Evolutionary conservation across 2,329 filamentous ascomycete species (phyloP).

Genomic region (Calonectria multiphialidica): DNA sequence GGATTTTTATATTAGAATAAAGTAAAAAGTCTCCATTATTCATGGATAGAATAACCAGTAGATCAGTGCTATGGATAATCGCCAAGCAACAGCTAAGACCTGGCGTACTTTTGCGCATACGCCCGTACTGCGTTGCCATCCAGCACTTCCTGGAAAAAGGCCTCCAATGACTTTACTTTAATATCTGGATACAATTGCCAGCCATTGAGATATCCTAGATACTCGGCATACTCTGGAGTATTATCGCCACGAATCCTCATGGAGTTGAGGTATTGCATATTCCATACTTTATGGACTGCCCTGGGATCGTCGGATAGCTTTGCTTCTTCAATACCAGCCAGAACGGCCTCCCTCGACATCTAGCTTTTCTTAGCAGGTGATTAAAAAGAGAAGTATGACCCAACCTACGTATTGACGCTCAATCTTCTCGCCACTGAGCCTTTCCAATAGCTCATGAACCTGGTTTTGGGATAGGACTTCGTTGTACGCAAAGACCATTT

Average conservation of each 20-base stretch:
- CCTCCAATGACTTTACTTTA: background rate
- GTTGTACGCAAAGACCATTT: constrained; percentile 61
- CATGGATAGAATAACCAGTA: too few species aligned
- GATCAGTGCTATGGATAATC: too few species aligned
- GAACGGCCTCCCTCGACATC: background rate
- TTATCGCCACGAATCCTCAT: constrained; percentile 60
- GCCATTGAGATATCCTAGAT: constrained; percentile 65
- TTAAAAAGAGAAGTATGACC: background rate
- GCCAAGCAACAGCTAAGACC: background rate
- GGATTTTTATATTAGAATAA: too few species aligned
- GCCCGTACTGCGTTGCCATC: background rate
- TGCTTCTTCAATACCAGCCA: background rate
- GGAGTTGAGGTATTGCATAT: background rate
- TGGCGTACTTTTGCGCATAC: background rate
- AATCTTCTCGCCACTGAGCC: constrained; percentile 60
- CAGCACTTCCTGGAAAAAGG: background rate
- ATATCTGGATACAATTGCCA: constrained; percentile 63
- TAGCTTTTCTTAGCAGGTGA: background rate
- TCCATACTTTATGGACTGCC: background rate
- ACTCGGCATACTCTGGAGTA: constrained; percentile 63
- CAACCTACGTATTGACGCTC: constrained; percentile 24
- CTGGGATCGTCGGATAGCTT: background rate
- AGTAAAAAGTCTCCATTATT: too few species aligned
- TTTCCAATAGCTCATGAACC: constrained; percentile 59
- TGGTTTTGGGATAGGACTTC: constrained; percentile 59